Evolutionary conservation across 495 filamentous ascomycete genomes (phyloP).

Genomic region (Bacidia rubella): DNA sequence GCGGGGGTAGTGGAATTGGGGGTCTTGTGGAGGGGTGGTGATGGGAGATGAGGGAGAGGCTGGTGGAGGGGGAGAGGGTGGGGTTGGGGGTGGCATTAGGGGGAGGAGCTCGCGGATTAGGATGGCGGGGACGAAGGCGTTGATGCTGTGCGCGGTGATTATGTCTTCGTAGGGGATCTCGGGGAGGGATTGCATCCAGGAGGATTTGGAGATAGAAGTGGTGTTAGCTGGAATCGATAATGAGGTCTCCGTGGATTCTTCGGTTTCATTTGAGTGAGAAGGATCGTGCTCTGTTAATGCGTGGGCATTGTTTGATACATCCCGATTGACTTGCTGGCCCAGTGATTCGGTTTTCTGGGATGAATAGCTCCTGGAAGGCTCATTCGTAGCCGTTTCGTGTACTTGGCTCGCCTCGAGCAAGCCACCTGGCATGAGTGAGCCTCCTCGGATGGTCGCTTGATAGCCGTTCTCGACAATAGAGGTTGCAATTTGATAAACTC

Average conservation of each 20-base stretch:
- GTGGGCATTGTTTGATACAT: background rate
- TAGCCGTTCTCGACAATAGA: background rate
- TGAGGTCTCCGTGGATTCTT: too few relatives aligned
- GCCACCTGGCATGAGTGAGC: background rate
- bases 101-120: slow-evolving; percentile 34
- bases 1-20: background rate
- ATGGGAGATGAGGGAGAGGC: slow-evolving; percentile 32
- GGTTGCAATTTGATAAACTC: background rate
- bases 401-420: background rate
- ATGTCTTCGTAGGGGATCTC: slow-evolving; percentile 39
- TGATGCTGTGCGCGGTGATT: slow-evolving; percentile 32
- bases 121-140: slow-evolving; percentile 35
- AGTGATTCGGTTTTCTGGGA: background rate
- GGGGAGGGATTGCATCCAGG: slow-evolving; percentile 30
- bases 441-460: background rate
- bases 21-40: background rate
- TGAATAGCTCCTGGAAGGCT: background rate
- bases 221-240: background rate
- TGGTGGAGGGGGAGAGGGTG: slow-evolving; percentile 33
- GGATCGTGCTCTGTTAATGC: background rate
- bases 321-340: background rate
- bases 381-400: background rate
- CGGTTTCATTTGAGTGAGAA: too few relatives aligned
- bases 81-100: slow-evolving; percentile 33
- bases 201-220: slow-evolving; percentile 17